Evolutionary conservation across 2,329 filamentous ascomycete genomes (phyloP).

Genomic region (Trichoderma sp.): DNA sequence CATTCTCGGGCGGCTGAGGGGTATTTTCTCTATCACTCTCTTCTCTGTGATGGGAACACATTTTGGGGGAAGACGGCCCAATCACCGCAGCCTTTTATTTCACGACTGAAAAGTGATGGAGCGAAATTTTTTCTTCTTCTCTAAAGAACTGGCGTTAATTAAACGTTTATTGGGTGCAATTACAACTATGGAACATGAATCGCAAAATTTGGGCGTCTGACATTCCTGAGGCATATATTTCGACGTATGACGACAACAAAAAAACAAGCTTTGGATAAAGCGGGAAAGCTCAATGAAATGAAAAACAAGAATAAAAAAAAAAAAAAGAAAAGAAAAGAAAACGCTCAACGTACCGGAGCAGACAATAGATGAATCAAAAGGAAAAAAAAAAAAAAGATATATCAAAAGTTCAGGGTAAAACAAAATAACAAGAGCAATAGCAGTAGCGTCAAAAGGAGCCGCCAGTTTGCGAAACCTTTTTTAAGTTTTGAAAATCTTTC

Average conservation of each 20-base stretch:
- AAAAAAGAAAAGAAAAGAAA: not conserved
- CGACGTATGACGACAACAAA: not conserved
- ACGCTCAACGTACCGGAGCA: not conserved
- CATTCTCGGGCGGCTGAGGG: not conserved
- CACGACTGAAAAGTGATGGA: not conserved
- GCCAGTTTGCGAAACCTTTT: not conserved
- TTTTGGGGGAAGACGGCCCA: not conserved
- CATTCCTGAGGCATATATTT: not conserved
- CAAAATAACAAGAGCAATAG: not conserved
- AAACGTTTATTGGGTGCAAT: not conserved
- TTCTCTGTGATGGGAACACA: not conserved
- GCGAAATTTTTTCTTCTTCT: not conserved
- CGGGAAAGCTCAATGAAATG: not conserved
- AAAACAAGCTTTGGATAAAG: not conserved
- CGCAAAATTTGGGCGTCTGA: not conserved
- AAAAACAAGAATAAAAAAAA: not conserved
- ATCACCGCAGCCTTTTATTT: not conserved
- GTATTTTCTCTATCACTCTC: conserved; percentile 2
- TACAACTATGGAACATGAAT: not conserved
- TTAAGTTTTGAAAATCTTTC: not conserved
- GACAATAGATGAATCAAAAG: not conserved
- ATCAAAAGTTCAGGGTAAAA: not conserved
- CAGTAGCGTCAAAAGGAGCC: not conserved
- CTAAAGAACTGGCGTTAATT: not conserved
- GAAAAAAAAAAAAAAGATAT: not conserved